Evolutionary conservation across 441 rosid species (phyloP).

Genomic region (Brassica hybrid): DNA sequence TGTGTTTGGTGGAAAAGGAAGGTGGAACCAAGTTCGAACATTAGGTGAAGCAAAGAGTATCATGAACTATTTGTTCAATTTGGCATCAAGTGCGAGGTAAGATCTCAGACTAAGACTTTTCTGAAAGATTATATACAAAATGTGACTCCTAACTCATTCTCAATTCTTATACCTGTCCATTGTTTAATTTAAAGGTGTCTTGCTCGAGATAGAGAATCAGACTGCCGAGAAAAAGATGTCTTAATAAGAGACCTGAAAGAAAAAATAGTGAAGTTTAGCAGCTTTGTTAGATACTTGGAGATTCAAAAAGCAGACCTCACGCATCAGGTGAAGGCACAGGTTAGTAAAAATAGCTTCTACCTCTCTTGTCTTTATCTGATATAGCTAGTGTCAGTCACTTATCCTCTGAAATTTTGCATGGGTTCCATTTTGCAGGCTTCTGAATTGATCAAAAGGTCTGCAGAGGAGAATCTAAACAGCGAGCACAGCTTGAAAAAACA

Average conservation of each 20-base stretch:
- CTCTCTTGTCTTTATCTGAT: slow-evolving; percentile 12
- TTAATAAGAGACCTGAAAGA: slow-evolving; percentile 78
- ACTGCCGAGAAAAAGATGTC: slow-evolving; percentile 75
- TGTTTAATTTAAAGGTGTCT: slow-evolving; percentile 61
- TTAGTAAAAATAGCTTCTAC: slow-evolving; percentile 40
- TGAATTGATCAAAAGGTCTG: slow-evolving; percentile 50
- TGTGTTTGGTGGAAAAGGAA: too few relatives aligned
- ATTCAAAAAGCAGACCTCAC: slow-evolving; percentile 69
- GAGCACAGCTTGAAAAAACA: slow-evolving; percentile 67
- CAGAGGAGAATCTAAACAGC: slow-evolving; percentile 33
- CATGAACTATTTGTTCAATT: too few relatives aligned
- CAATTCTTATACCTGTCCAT: slow-evolving; percentile 12
- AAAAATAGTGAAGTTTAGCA: slow-evolving; percentile 69
- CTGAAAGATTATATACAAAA: slow-evolving; percentile 6
- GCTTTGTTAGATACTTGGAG: slow-evolving; percentile 66
- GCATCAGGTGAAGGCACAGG: slow-evolving; percentile 75
- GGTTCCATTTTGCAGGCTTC: slow-evolving; percentile 49
- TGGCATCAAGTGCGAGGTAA: too few relatives aligned
- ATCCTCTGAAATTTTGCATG: slow-evolving; percentile 7
- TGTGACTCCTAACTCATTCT: slow-evolving; percentile 18
- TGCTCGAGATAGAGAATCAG: slow-evolving; percentile 82
- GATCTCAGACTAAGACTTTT: slow-evolving; percentile 2
- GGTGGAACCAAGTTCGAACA: too few relatives aligned
- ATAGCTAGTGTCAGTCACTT: neutral
- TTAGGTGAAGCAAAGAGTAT: too few relatives aligned